Evolutionary conservation across 2,329 filamentous ascomycete genomes (phyloP), one percentile per base, ranked within the genome.

Genomic region (Cryphonectria nitschkei): DNA sequence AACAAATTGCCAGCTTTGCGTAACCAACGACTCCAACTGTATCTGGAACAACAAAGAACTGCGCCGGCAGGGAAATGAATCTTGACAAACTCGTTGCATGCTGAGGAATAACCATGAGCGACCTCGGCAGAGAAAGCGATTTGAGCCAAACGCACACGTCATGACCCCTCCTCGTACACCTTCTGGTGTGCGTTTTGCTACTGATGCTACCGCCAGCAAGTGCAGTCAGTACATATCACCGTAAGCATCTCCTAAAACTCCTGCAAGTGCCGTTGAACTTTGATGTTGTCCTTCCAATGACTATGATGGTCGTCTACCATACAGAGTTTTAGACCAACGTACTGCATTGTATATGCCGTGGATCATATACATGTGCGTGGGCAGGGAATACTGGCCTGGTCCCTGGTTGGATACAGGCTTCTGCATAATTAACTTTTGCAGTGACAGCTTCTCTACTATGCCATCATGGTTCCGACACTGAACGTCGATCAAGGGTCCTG

Each of bases 401-500:
- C 46, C 22, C 46, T 58, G 54, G 54, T 32, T 13, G 14, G 26
- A 58, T 13, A 43, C n/a, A 64, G 34, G 19, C 34, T 62, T 19
- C 41, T 6, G 60, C 60, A 62, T 62, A 34, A 26, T 34, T 62
- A 34, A n/a, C 11, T 32, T 58, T 34, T 34, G 26, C 26, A 58
- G 26, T 32, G 54, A 58, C 54, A 32, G 54, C 16, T 58, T 32
- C 26, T 39, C 37, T 39, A 39, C 37, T 34, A 29, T 29, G 32
- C 22, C 54, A 32, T 32, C 54, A 34, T 19, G 16, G 2, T 19
- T 58, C 29, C 54, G 54, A 34, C 29, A 58, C 9, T 58, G 26
- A 32, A 32, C 61, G 61, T 64, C 61, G 61, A 64, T 64, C 61
- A 64, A 29, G n/a, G 61, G 39, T 43, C n/a, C 61, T 14, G 32